phyloP scores from a whole-genome alignment of 2,329 filamentous ascomycete species.

The Aspergillus nomiae region DNA sequence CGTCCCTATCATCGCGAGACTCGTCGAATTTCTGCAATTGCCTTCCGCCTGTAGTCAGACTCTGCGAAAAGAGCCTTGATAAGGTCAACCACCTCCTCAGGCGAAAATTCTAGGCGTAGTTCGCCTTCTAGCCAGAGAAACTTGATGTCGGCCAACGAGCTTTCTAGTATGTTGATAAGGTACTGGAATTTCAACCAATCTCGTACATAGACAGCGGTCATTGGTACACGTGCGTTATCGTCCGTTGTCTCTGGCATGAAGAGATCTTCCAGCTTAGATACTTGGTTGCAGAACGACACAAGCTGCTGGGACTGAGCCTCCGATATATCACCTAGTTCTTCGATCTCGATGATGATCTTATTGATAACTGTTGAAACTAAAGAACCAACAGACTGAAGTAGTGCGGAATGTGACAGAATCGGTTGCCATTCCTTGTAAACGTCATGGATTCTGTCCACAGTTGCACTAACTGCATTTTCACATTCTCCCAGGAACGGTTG shows the following conservation, averaged over 20 bases:
- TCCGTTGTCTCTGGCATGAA: conserved; percentile 52
- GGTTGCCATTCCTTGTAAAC: conserved; percentile 60
- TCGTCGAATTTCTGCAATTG: conserved; percentile 59
- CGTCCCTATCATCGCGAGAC: conserved; percentile 23
- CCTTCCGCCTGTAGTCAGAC: conserved; percentile 58
- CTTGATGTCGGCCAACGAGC: conserved; percentile 65
- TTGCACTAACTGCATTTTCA: conserved; percentile 60
- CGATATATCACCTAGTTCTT: conserved; percentile 65
- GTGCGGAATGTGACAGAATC: conserved; percentile 60
- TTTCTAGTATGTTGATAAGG: conserved; percentile 63
- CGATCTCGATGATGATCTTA: conserved; percentile 63
- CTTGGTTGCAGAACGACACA: conserved; percentile 57
- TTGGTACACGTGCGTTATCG: conserved; percentile 43
- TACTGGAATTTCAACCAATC: conserved; percentile 69
- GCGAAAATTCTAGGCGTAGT: conserved; percentile 62
- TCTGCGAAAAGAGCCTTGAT: conserved; percentile 67
- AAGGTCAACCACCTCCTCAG: conserved; percentile 64
- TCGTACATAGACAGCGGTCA: conserved; percentile 63
- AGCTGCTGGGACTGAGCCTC: conserved; percentile 63
- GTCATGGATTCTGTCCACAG: conserved; percentile 58
- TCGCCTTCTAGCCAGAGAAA: conserved; percentile 68
- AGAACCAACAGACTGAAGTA: conserved; percentile 64
- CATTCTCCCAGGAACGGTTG: conserved; percentile 62
- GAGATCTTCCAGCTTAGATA: conserved; percentile 58
- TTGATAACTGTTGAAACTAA: conserved; percentile 59